Conservation (phyloP, 176 grass and related monocot species). For the Metroxylon sagu region DNA sequence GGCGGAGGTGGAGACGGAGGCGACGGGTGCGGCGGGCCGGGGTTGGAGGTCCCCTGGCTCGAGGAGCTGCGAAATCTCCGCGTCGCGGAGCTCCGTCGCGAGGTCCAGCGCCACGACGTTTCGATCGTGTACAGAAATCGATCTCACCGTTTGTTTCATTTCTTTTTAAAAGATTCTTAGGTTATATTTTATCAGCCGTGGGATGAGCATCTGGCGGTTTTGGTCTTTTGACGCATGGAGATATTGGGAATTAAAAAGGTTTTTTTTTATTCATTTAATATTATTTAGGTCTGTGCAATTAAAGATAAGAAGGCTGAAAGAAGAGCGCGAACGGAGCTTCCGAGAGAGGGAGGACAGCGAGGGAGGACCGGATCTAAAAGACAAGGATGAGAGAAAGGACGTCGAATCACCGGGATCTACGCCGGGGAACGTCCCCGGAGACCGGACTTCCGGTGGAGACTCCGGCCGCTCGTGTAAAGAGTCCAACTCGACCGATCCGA, state of each 20-base stretch:
- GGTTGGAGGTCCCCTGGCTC: constrained; percentile 30
- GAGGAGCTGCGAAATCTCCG: constrained; percentile 72
- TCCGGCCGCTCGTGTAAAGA: constrained; percentile 68
- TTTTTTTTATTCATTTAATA: constrained; percentile 31
- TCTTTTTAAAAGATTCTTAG: constrained; percentile 5
- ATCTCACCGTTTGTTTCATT: not conserved
- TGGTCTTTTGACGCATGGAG: too few species aligned
- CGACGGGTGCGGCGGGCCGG: not conserved
- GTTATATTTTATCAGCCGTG: not conserved
- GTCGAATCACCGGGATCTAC: constrained; percentile 10
- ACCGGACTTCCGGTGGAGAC: constrained; percentile 38
- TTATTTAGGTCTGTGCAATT: constrained; percentile 31
- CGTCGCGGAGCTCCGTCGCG: constrained; percentile 72
- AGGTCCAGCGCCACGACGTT: constrained; percentile 71
- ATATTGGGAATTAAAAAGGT: not conserved
- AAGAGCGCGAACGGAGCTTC: constrained; percentile 46
- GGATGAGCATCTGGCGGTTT: constrained; percentile 31
- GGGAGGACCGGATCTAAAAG: constrained; percentile 7
- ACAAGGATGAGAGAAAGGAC: constrained; percentile 8
- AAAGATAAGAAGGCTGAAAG: constrained; percentile 61
- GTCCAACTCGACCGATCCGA: constrained; percentile 78
- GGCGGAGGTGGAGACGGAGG: not conserved
- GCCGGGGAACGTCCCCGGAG: constrained; percentile 14
- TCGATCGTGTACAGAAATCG: constrained; percentile 66
- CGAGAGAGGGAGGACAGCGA: not conserved